These are phyloP conservation scores for Solidago caesia DNA, from an alignment of 129 eudicot species.

Conservation along the genomic window DNA sequence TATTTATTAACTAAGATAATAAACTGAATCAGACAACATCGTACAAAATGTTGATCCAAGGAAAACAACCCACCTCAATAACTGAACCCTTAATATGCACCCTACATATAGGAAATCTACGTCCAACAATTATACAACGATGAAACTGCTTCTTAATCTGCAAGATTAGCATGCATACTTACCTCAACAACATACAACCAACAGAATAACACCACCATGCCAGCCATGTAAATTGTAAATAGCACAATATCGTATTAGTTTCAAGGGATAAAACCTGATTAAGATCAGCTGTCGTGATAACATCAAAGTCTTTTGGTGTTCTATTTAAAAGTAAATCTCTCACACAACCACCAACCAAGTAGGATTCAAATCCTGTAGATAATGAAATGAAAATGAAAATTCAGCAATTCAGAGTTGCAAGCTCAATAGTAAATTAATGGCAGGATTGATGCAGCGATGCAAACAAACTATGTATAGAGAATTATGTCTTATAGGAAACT, in stretches of 20 bases:
- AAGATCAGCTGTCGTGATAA: slow-evolving; percentile 85
- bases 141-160: slow-evolving; percentile 58
- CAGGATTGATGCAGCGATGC: slow-evolving; percentile 10
- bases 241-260: slow-evolving; percentile 10
- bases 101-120: slow-evolving; percentile 73
- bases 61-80: slow-evolving; percentile 65
- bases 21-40: slow-evolving; percentile 1
- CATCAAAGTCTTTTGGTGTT: slow-evolving; percentile 91
- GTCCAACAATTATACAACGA: slow-evolving; percentile 64
- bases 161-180: slow-evolving; percentile 7
- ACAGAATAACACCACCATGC: background rate
- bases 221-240: slow-evolving; percentile 7
- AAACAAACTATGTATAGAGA: background rate
- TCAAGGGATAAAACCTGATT: slow-evolving; percentile 47
- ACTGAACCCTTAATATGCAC: slow-evolving; percentile 53
- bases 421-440: slow-evolving; percentile 3
- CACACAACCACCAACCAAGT: slow-evolving; percentile 98
- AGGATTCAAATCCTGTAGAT: slow-evolving; percentile 75
- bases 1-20: slow-evolving; percentile 1
- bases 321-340: slow-evolving; percentile 82
- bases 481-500: too few species aligned
- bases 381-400: slow-evolving; percentile 4
- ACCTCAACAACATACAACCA: slow-evolving; percentile 14
- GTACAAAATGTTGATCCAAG: background rate
- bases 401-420: background rate